Conservation (phyloP, 2,329 filamentous ascomycete species). For the Hymenoscyphus albidus region DNA sequence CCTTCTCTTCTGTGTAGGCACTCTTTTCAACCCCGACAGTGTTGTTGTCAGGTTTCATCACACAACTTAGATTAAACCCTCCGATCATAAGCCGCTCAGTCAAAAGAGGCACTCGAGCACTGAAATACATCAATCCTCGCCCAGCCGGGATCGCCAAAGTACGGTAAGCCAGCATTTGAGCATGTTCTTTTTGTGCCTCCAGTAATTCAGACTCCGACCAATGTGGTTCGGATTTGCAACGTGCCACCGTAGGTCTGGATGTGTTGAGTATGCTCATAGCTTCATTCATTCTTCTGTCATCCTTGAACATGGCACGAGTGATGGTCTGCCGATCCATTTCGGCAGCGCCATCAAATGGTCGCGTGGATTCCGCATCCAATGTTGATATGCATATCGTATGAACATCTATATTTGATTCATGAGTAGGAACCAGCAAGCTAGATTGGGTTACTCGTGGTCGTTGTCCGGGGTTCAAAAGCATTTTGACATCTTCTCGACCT, state of each 20-base stretch:
- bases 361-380: conserved; percentile 54
- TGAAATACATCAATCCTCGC: conserved; percentile 82
- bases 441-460: conserved; percentile 28
- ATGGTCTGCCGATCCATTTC: conserved; percentile 81
- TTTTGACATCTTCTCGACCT: conserved; percentile 75
- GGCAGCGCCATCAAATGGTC: conserved; percentile 70
- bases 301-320: conserved; percentile 82
- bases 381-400: conserved; percentile 68
- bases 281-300: conserved; percentile 86
- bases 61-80: conserved; percentile 86
- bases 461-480: conserved; percentile 53
- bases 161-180: conserved; percentile 78
- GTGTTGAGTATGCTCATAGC: conserved; percentile 83
- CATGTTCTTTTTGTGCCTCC: conserved; percentile 87
- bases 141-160: conserved; percentile 88
- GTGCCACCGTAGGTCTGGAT: conserved; percentile 72
- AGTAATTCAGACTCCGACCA: conserved; percentile 85
- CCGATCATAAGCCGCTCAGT: conserved; percentile 89
- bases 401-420: conserved; percentile 68
- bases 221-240: conserved; percentile 67
- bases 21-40: conserved; percentile 89
- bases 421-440: conserved; percentile 47
- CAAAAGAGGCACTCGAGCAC: conserved; percentile 78
- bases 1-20: conserved; percentile 89
- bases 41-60: conserved; percentile 88